Evolutionary conservation across 1,284 basidiomycete genomes (phyloP).

Genomic region (Austroboletus niveus): DNA sequence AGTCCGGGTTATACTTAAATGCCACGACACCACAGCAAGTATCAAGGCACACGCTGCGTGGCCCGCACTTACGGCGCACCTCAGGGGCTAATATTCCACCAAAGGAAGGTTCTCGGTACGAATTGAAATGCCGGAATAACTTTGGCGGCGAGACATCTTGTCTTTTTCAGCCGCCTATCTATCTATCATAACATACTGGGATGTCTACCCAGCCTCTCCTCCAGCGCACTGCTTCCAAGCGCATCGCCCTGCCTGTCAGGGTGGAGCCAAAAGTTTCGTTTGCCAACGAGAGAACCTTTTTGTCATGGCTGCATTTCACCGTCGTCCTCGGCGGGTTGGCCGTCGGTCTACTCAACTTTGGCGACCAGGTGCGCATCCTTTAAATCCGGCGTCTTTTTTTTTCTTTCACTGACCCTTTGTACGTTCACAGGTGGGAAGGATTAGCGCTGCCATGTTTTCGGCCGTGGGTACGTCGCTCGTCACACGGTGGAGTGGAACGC

Average conservation of each 20-base stretch:
- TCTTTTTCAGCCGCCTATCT: constrained; percentile 12
- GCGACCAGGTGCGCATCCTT: constrained; percentile 71
- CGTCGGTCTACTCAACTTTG: constrained; percentile 97
- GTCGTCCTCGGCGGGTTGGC: constrained; percentile 92
- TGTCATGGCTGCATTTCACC: constrained; percentile 96
- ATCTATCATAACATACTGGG: neutral
- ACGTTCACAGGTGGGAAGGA: constrained; percentile 73
- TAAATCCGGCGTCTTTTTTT: neutral
- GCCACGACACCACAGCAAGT: constrained; percentile 7
- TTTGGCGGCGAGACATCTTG: neutral
- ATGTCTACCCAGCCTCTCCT: constrained; percentile 98
- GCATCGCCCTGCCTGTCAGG: constrained; percentile 91
- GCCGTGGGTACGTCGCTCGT: constrained; percentile 66
- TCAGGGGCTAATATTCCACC: constrained; percentile 25
- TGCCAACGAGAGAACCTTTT: constrained; percentile 92
- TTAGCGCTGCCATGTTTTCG: constrained; percentile 92
- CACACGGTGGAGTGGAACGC: neutral
- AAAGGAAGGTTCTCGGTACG: neutral
- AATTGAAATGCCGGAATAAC: constrained; percentile 16
- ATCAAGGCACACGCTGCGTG: neutral
- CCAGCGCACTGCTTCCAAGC: constrained; percentile 92
- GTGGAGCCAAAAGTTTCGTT: constrained; percentile 96
- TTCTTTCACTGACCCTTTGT: constrained; percentile 2
- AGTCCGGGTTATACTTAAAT: neutral
- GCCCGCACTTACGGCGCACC: too few species aligned